phyloP scores from a whole-genome alignment of 2,329 filamentous ascomycete species.

The Penicillium sp. region DNA sequence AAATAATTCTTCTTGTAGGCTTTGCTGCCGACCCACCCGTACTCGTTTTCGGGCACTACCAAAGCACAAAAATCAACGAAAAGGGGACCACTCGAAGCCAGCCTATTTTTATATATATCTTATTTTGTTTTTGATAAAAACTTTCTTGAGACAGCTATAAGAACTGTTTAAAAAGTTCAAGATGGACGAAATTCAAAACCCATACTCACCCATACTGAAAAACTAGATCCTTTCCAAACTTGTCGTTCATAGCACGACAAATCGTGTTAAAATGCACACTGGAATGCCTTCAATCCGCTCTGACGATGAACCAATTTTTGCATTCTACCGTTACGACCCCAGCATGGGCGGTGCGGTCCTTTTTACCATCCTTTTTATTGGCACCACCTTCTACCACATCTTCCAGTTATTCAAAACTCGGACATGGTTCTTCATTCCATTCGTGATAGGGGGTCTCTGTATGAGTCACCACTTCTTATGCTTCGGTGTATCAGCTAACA shows the following conservation, averaged over 20 bases:
- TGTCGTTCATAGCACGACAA: neutral
- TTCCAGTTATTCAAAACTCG: slow-evolving; percentile 1
- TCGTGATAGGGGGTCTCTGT: neutral
- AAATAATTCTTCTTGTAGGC: no score
- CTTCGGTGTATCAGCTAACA: neutral
- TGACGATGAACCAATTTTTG: neutral
- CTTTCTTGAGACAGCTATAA: no score
- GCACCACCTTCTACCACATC: slow-evolving; percentile 15
- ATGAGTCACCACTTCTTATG: neutral
- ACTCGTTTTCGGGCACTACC: neutral
- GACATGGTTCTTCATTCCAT: neutral
- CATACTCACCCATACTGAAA: no score
- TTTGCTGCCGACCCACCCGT: neutral
- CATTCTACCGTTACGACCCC: neutral
- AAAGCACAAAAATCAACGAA: no score
- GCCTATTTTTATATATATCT: neutral
- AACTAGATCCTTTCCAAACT: neutral
- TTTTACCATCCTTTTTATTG: slow-evolving; percentile 5
- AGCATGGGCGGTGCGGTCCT: neutral
- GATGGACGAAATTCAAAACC: no score
- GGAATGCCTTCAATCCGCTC: neutral
- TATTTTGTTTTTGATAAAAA: no score
- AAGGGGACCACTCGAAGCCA: neutral
- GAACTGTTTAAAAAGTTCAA: neutral
- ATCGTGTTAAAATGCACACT: neutral